These are phyloP conservation scores for Dryadomyces sulphureus DNA, from an alignment of 2,329 filamentous ascomycete genomes.

Conservation along the genomic window DNA sequence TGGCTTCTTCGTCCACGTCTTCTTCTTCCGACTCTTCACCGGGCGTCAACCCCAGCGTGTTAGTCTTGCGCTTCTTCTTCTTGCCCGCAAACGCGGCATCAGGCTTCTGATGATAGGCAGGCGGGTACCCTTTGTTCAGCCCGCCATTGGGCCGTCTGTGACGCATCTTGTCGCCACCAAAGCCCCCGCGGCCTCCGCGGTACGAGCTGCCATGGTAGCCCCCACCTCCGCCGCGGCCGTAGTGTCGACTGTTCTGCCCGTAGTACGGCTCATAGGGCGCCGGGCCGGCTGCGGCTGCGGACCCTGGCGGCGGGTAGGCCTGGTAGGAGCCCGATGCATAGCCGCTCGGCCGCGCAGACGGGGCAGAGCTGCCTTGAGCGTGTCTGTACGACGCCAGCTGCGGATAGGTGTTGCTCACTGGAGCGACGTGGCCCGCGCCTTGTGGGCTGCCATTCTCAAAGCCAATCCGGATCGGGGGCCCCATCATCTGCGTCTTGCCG, in stretches of 20 bases:
- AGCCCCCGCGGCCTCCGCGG: conserved; percentile 17
- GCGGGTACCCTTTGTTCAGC: conserved; percentile 6
- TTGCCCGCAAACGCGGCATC: conserved; percentile 36
- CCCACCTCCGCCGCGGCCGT: conserved; percentile 25
- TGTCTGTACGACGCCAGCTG: conserved; percentile 17
- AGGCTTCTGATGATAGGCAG: conserved; percentile 31
- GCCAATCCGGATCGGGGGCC: conserved; percentile 38
- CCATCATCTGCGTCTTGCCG: conserved; percentile 29
- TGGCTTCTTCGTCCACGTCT: conserved; percentile 56
- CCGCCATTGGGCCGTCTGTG: conserved; percentile 16
- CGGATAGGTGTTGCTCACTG: conserved; percentile 28
- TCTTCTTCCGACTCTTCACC: conserved; percentile 52
- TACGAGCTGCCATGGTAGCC: conserved; percentile 18
- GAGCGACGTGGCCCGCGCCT: conserved; percentile 26
- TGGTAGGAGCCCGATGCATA: conserved; percentile 20
- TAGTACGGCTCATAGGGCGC: conserved; percentile 18
- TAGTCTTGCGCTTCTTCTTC: conserved; percentile 59
- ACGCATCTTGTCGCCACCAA: conserved; percentile 23
- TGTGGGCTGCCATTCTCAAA: conserved; percentile 25
- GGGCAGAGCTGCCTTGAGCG: conserved; percentile 12
- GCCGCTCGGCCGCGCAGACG: conserved; percentile 13
- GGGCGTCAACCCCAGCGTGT: conserved; percentile 57
- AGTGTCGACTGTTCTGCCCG: conserved; percentile 21
- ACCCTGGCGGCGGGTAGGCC: conserved; percentile 22
- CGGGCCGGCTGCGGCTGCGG: conserved; percentile 15